Evolutionary conservation across 768 basidiomycete genomes (phyloP).

Genomic region (Amanita subjunquillea): DNA sequence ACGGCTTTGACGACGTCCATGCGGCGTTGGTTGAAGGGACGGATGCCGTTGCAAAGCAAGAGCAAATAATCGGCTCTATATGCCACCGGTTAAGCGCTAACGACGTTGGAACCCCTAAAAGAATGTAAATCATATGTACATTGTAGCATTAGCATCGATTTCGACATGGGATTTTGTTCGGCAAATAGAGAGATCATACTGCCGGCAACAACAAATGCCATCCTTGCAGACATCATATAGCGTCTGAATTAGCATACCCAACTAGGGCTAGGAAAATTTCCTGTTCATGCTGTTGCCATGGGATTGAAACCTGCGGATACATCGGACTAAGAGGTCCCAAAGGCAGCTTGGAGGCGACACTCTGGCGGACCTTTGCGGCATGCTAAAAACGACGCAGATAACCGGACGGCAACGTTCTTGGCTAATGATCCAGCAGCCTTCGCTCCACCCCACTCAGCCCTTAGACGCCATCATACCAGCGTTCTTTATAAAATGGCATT

Average conservation of each 20-base stretch:
- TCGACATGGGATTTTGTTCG: too few relatives aligned
- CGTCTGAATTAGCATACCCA: not conserved
- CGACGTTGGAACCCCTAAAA: not conserved
- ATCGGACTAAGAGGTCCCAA: not conserved
- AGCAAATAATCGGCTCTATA: not conserved
- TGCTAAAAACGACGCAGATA: not conserved
- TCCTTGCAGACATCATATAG: not conserved
- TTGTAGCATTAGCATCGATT: too few relatives aligned
- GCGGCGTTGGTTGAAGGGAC: not conserved
- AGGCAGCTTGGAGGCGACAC: not conserved
- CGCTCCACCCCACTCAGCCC: not conserved
- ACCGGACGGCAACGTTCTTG: not conserved
- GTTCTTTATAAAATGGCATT: not conserved
- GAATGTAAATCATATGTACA: too few relatives aligned
- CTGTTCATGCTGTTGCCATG: not conserved
- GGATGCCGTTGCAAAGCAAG: not conserved
- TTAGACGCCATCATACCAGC: not conserved
- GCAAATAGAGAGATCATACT: too few relatives aligned
- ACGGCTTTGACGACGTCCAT: conserved; percentile 98
- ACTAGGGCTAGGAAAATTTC: not conserved
- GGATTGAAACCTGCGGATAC: not conserved
- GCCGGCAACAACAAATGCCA: too few relatives aligned
- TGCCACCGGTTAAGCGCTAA: not conserved
- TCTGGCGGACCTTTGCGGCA: not conserved
- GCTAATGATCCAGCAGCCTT: not conserved